These are phyloP conservation scores for Talaromyces sp. DNA, from an alignment of 2,329 filamentous ascomycete genomes.

Conservation along the genomic window DNA sequence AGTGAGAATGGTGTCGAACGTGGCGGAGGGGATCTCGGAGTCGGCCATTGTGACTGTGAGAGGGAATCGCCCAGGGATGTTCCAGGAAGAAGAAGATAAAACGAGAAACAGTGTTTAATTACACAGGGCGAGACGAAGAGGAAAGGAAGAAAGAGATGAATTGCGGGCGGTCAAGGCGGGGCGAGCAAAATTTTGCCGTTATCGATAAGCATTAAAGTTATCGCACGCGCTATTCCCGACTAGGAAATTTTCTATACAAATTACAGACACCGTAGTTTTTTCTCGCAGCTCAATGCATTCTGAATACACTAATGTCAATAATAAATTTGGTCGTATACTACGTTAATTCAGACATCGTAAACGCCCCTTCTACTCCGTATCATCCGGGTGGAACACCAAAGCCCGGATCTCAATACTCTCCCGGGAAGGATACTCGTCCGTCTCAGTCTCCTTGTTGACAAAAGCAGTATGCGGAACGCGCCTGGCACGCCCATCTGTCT, in stretches of 20 bases:
- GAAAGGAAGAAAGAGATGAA: background rate
- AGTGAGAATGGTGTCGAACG: constrained; percentile 13
- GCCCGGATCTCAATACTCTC: constrained; percentile 56
- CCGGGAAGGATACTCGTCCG: constrained; percentile 29
- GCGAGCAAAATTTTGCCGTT: background rate
- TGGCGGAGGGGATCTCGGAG: background rate
- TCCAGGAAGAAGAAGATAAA: background rate
- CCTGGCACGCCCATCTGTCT: constrained; percentile 51
- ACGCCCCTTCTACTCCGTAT: constrained; percentile 18
- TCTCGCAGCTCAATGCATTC: background rate
- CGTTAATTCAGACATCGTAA: background rate
- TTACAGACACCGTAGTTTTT: too few species aligned
- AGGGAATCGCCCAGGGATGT: background rate
- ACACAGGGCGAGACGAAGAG: background rate
- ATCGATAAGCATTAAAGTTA: background rate
- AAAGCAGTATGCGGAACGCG: constrained; percentile 56
- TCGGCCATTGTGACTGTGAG: background rate
- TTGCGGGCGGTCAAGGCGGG: background rate
- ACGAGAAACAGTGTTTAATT: background rate
- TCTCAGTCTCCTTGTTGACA: constrained; percentile 43
- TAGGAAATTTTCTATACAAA: background rate
- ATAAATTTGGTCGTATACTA: background rate
- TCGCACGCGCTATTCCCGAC: background rate
- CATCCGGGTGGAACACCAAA: constrained; percentile 49
- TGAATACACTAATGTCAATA: background rate